These are phyloP conservation scores for Backusella circina DNA, from an alignment of 192 early-diverging fungal species.

Conservation along the genomic window DNA sequence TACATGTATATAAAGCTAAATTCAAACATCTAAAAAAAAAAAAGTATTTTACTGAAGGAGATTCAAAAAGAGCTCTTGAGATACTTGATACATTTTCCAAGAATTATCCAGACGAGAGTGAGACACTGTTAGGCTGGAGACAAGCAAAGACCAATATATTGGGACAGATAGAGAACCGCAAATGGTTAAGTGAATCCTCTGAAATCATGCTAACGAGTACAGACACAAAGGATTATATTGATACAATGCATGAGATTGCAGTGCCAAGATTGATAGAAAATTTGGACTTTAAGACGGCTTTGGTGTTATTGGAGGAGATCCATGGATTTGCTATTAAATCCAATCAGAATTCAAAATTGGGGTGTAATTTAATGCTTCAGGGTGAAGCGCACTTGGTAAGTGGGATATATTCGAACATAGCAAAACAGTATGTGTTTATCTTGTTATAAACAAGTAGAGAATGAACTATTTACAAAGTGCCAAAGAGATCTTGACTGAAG, in stretches of 20 bases:
- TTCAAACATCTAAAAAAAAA: not conserved
- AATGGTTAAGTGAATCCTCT: not conserved
- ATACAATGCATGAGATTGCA: not conserved
- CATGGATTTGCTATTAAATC: not conserved
- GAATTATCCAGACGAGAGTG: not conserved
- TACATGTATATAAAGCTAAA: not conserved
- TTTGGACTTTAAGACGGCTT: not conserved
- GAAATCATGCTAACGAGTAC: not conserved
- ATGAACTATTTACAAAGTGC: not conserved
- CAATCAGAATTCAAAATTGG: not conserved
- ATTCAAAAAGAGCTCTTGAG: not conserved
- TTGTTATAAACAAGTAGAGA: not conserved
- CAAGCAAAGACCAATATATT: not conserved
- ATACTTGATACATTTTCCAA: not conserved
- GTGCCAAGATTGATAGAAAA: not conserved
- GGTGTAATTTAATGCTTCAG: conserved; percentile 5
- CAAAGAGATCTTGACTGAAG: not conserved
- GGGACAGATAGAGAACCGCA: not conserved
- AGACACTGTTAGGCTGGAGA: not conserved
- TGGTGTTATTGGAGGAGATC: not conserved
- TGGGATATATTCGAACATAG: not conserved
- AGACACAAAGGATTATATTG: not conserved
- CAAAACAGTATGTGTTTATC: not conserved
- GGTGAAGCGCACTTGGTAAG: not conserved
- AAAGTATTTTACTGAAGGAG: not conserved